Evolutionary conservation across 805 yeast genomes (phyloP).

Genomic region (Lipomyces kockii): DNA sequence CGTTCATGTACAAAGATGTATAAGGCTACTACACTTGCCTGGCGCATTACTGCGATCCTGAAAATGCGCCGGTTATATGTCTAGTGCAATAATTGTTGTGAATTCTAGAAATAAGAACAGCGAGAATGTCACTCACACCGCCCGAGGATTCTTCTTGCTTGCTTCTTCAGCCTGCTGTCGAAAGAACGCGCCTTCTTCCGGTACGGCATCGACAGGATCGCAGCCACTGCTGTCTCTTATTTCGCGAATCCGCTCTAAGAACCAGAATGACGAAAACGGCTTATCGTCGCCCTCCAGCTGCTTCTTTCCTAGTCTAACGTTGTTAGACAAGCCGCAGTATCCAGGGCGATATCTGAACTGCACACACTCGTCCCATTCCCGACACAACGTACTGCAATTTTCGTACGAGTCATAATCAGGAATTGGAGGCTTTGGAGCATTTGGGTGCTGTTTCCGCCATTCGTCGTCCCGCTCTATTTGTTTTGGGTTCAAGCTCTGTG

Average conservation of each 20-base stretch:
- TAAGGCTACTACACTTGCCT: too few relatives aligned
- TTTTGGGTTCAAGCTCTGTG: too few relatives aligned
- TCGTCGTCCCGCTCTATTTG: too few relatives aligned
- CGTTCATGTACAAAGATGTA: background rate
- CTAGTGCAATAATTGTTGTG: too few relatives aligned
- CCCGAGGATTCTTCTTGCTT: background rate
- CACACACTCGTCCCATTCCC: slow-evolving; percentile 36
- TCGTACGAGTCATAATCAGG: slow-evolving; percentile 15
- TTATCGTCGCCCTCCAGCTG: slow-evolving; percentile 23
- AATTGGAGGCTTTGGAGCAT: background rate
- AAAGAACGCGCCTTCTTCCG: slow-evolving; percentile 18
- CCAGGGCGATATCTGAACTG: background rate
- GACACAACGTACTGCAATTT: slow-evolving; percentile 30
- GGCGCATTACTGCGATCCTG: too few relatives aligned
- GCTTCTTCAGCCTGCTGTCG: background rate
- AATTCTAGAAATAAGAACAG: too few relatives aligned
- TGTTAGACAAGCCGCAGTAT: slow-evolving; percentile 18
- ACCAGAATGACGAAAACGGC: slow-evolving; percentile 43
- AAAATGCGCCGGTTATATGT: too few relatives aligned
- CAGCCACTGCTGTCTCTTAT: slow-evolving; percentile 38
- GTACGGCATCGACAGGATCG: slow-evolving; percentile 30
- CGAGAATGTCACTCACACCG: too few relatives aligned
- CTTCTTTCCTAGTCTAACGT: slow-evolving; percentile 24
- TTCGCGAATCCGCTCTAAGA: slow-evolving; percentile 43
- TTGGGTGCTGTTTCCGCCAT: slow-evolving; percentile 1